Base-by-base conservation (phyloP, 2,329 filamentous ascomycete genomes). In the Paraphoma sp. region DNA sequence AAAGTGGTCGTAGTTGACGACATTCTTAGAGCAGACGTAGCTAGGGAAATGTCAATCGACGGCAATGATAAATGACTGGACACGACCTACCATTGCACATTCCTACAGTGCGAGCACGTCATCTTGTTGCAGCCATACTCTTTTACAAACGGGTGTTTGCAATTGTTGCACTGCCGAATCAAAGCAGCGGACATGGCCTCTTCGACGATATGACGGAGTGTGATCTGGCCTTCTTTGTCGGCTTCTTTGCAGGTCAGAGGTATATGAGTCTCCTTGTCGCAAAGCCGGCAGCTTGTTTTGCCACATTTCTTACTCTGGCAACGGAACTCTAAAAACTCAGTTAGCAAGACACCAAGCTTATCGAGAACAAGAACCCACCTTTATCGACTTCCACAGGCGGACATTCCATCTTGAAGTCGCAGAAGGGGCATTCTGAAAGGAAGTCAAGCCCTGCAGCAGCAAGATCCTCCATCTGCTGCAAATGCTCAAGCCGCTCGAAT, bases 71-170 rank as follows among this genome's bases (percentile, higher is more conserved):
- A 6, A 45, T 11, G 1, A 40, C 10, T 12, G 42, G 5, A 18
- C 8, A 45, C 10, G n/a, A 77, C 67, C 59, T 81, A 84, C 75
- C 85, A 88, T 74, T 87, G 84, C 7, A 79, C 56, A 43, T 82
- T 81, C 3, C 66, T 57, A 64, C 85, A 88, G n/a, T 83, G 82
- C 0, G 84, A 80, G 73, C 92, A 96, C 0, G 75, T 83, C 85
- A 96, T 91, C 76, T 93, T 93, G 78, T 96, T 96, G 79, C 92
- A 96, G 2, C 92, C 92, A 31, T 80, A 73, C 36, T 88, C 84
- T 71, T 96, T 96, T 72, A 96, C 84, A 66, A 94, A 95, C 0
- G 88, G 86, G n/a, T 86, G 85, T n/a, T 82, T 80, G 76, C 90
- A 89, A 60, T 80, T 81, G 59, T 91, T 92, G 80, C 92, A 96